Evolutionary conservation across 176 grass and related monocot species (phyloP), one percentile per base, ranked within the genome.

Genomic region (Musa schizocarpa): DNA sequence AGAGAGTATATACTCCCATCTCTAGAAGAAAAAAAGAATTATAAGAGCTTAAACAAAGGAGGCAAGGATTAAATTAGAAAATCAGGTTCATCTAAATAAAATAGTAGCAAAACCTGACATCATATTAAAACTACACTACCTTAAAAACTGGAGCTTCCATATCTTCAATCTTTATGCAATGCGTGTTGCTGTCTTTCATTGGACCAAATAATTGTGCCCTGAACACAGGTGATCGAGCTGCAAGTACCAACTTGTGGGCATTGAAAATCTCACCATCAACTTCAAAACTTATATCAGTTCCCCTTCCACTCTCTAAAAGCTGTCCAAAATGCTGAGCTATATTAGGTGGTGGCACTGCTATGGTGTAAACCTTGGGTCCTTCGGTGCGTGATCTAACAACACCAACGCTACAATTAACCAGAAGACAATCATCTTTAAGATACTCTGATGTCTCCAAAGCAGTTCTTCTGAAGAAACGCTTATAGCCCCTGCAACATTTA

Each of bases 311-410:
- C 27, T 74, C 53, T 56, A 74, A 53, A 74, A 74, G 72, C 72
- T 74, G 72, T 19, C 72, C 52, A 57, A 74, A 74, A 57, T 74
- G 72, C 25, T 74, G 72, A 27, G 72, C 21, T 27, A 74, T 74
- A 53, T 74, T 74, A 74, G 72, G 34, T 57, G 72, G 72, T 55
- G 72, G 72, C 13, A 57, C 16, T 54, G 53, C 11, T 74, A 74
- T 74, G 25, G 72, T 29, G 52, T 26, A 74, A 29, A 74, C 57
- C 72, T 74, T 74, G 72, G 72, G 72, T 29, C 53, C 72, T 57
- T 57, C 72, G 17, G 72, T 74, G 23, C 34, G 72, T 55, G 72
- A 74, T 74, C 72, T 74, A 74, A 74, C 72, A 74, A 74, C 72
- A 27, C 72, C 72, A 74, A 74, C 72, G 57, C 22, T 74, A 58